Base-by-base conservation (phyloP, 139 green algal genomes). In the Mesostigma viride region DNA sequence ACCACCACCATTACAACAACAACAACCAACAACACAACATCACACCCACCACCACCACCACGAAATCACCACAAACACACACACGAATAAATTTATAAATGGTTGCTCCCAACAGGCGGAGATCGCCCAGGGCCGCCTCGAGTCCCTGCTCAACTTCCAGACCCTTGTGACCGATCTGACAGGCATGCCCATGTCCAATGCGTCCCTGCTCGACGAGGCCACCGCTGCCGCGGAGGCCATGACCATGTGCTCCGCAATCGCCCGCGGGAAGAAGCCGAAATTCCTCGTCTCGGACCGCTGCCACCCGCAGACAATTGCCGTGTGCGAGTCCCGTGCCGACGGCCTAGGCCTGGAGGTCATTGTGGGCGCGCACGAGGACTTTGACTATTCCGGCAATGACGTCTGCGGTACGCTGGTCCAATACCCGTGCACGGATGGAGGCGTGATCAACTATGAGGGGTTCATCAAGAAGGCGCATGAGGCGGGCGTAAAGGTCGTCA, bases 101-200 rank as follows among this genome's bases (percentile, higher is more conserved):
- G n/a, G n/a, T n/a, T n/a, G n/a, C n/a, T n/a, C n/a, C n/a, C n/a
- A n/a, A n/a, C 33, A 79, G 61, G 78, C 78, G n/a, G 79, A 85
- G 62, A 84, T 84, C 44, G 68, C 79, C 2, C 79, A 85, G 69
- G 79, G 72, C 76, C 88, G 91, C 62, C 81, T 99, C 71, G 94
- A 99, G 86, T 94, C 85, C 5, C 84, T 99, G 71, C 81, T 99
- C 24, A 97, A 96, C 85, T 99, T 95, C 83, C 94, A 99, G 85
- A 97, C 94, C 32, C 85, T 97, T 83, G 79, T 99, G 5, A 85
- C 80, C 31, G 94, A 99, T 74, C 76, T 99, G 35, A 99, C 94
- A 0, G 91, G 85, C 46, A 86, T 85, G 76, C 71, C 75, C 56
- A 89, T 99, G 74, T 80, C 82, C 71, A 97, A 98, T 76, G 82